Percentiles rank a stretch among this genome's conserved stretches.
These are phyloP conservation scores for Solanum sitiens DNA, from an alignment of 257 asterid genomes.

Conservation along the genomic window DNA sequence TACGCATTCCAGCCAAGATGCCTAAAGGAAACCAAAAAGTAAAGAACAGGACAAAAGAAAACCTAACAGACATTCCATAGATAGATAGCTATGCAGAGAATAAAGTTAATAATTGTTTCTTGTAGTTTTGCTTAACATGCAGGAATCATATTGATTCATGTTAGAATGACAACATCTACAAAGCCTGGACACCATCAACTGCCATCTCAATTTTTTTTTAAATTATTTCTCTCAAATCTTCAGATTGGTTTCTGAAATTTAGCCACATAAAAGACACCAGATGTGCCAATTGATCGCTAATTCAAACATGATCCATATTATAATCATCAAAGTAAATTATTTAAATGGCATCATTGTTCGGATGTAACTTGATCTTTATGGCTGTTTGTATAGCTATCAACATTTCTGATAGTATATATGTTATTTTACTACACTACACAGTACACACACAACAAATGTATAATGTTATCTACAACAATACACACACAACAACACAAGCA, in stretches of 20 bases:
- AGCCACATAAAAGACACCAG: neutral
- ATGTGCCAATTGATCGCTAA: neutral
- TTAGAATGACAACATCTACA: neutral
- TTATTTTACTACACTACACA: neutral
- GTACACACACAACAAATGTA: neutral
- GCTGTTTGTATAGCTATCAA: neutral
- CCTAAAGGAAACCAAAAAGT: constrained; percentile 22
- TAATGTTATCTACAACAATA: neutral
- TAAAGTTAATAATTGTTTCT: neutral
- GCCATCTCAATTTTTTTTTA: neutral
- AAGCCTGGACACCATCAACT: neutral
- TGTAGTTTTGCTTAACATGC: neutral
- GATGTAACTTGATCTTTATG: neutral
- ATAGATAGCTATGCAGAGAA: neutral
- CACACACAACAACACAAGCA: neutral
- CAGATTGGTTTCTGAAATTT: neutral
- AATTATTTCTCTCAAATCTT: neutral
- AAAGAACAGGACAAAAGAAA: neutral
- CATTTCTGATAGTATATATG: neutral
- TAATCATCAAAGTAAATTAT: neutral
- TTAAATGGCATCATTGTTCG: neutral
- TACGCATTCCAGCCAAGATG: constrained; percentile 98
- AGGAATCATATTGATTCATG: neutral
- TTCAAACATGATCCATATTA: neutral
- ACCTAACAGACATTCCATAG: neutral